Percentiles rank a stretch among this genome's conserved stretches.
These are phyloP conservation scores for Candida boleticola DNA, from an alignment of 805 yeast species.

Conservation along the genomic window DNA sequence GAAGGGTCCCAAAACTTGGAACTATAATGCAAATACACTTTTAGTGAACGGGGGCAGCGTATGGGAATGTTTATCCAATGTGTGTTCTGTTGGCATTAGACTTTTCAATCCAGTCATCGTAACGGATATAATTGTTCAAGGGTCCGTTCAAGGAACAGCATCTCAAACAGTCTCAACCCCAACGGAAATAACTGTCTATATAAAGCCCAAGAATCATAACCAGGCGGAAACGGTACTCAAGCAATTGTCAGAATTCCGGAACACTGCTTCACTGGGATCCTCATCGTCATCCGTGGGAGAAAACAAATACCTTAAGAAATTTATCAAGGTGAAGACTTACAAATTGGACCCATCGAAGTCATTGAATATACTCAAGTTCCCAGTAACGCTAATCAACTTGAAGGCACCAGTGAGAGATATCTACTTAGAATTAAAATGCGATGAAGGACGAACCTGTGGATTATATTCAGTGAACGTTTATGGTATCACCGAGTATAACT, in stretches of 20 bases:
- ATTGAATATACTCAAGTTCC: constrained; percentile 29
- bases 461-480: constrained; percentile 23
- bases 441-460: constrained; percentile 9
- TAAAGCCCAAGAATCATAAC: constrained; percentile 25
- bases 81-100: constrained; percentile 36
- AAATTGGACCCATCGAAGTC: constrained; percentile 12
- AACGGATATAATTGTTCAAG: constrained; percentile 32
- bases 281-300: not conserved
- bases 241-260: constrained; percentile 11
- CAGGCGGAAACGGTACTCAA: constrained; percentile 17
- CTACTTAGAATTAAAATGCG: constrained; percentile 24
- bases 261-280: too few relatives aligned
- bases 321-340: constrained; percentile 27
- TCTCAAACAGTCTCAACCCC: constrained; percentile 12
- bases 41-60: constrained; percentile 30
- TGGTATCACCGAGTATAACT: constrained; percentile 28
- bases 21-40: constrained; percentile 38
- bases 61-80: constrained; percentile 32
- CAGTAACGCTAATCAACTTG: constrained; percentile 32
- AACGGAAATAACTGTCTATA: constrained; percentile 20
- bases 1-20: constrained; percentile 20
- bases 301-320: constrained; percentile 29
- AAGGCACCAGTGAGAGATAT: constrained; percentile 31
- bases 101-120: constrained; percentile 29
- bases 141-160: constrained; percentile 6